Base-by-base conservation (phyloP, 306 rosid genomes). In the Sesbania bispinosa region DNA sequence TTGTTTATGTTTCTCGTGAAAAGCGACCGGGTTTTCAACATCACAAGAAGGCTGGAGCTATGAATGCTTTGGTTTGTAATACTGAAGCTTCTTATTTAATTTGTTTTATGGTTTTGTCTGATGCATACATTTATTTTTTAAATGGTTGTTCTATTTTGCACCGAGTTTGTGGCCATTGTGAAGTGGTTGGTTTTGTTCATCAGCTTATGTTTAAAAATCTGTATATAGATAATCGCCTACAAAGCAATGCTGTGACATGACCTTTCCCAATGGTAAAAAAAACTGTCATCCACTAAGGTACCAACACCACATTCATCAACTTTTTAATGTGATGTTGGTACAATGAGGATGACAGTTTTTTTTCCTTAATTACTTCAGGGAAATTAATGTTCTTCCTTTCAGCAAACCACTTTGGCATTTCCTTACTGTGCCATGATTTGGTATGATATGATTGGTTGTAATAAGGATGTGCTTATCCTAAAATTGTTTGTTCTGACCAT, bases 1-100 rank as follows among this genome's bases (percentile, higher is more conserved):
- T 95, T 91, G 99, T 95, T 64, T 95, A 95, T 82, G 96, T 89
- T 82, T 95, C 98, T 83, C 99, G 97, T 91, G 99, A 95, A 81
- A 95, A 95, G 90, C 85, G 99, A 58, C 99, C 99, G 0, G 97
- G 97, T 74, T 95, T 95, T 84, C 97, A 95, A 84, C 99, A 95
- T 88, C 99, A 95, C 96, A 95, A 95, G 85, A 95, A 95, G 73
- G 99, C 99, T 14, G 99, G 99, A 88, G 97, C 96, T 68, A 95
- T 95, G 99, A 95, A 95, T 88, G 99, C 99, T 69, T 84, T 95
- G 99, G 99, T 95, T 51, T 68, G 96, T 85, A 54, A 29, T 30
- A 54, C 77, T 16, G 41, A 58, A 55, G 13, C 70, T 61, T 47
- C 55, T 53, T 32, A 35, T 69, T 48, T 62, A 11, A 27, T 72